Conservation (phyloP, 169 alveolate species). For the Miamiensis avidus region DNA sequence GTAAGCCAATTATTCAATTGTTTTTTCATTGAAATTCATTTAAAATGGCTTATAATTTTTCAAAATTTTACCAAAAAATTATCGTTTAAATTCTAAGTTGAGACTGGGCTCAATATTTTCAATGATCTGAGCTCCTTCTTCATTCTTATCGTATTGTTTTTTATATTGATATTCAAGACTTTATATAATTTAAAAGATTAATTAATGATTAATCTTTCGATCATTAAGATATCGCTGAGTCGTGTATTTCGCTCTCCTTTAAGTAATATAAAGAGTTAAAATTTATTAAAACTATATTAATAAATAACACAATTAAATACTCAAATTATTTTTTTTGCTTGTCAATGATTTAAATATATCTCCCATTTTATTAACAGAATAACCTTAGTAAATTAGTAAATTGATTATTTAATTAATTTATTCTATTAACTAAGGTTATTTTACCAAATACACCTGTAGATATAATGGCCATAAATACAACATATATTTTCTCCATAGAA, state of each 20-base stretch:
- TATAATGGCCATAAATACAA: conserved; percentile 1
- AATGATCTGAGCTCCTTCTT: neutral
- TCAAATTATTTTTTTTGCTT: neutral
- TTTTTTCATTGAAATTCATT: neutral
- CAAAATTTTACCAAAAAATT: neutral
- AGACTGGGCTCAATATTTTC: neutral
- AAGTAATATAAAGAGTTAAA: too few relatives aligned
- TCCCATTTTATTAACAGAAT: conserved; percentile 12
- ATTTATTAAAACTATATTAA: too few relatives aligned
- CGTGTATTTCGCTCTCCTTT: neutral
- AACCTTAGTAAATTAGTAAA: too few relatives aligned
- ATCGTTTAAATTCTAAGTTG: neutral
- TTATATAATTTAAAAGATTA: too few relatives aligned
- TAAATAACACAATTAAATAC: neutral
- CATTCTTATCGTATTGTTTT: neutral
- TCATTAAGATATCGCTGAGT: neutral
- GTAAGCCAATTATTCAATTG: neutral
- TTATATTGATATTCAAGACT: neutral
- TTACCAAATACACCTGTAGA: conserved; percentile 18
- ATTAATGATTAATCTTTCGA: neutral
- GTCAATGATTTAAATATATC: neutral
- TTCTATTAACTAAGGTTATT: too few relatives aligned
- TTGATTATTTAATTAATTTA: too few relatives aligned
- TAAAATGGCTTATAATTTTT: neutral
- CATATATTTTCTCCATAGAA: neutral